A percentile compares a stretch with the other conserved stretches of the same genome.
Evolutionary conservation across 768 basidiomycete species (phyloP).

Genomic region (Auricularia cornea): DNA sequence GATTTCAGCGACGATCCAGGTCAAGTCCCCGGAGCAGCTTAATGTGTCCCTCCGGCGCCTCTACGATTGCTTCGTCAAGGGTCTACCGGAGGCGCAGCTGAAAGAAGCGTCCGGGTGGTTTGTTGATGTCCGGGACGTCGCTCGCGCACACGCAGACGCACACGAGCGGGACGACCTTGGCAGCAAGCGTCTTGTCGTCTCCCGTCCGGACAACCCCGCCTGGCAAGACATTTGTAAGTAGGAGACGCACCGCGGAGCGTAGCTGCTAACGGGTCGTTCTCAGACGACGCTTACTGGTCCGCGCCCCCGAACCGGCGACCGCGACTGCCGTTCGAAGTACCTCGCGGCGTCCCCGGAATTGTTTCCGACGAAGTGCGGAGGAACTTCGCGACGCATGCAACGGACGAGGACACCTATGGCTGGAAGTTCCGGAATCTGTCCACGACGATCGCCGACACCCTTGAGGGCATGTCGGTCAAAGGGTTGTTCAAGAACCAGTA

Average conservation of each 20-base stretch:
- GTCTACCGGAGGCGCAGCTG: background rate
- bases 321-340: background rate
- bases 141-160: background rate
- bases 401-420: background rate
- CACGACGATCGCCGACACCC: background rate
- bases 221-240: background rate
- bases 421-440: background rate
- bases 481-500: background rate
- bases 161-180: background rate
- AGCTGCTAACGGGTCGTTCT: background rate
- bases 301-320: background rate
- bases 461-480: background rate
- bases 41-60: background rate
- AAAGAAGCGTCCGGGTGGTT: background rate
- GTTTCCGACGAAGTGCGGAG: background rate
- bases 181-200: background rate
- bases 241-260: too few species aligned
- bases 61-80: background rate
- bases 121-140: background rate
- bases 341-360: background rate
- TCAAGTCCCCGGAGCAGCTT: background rate
- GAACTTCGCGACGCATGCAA: background rate
- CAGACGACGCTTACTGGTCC: background rate
- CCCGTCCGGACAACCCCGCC: background rate
- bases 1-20: conserved; percentile 14